Evolutionary conservation across 306 rosid species (phyloP), one percentile per base, ranked within the genome.

Genomic region (Casuarina equisetifolia): DNA sequence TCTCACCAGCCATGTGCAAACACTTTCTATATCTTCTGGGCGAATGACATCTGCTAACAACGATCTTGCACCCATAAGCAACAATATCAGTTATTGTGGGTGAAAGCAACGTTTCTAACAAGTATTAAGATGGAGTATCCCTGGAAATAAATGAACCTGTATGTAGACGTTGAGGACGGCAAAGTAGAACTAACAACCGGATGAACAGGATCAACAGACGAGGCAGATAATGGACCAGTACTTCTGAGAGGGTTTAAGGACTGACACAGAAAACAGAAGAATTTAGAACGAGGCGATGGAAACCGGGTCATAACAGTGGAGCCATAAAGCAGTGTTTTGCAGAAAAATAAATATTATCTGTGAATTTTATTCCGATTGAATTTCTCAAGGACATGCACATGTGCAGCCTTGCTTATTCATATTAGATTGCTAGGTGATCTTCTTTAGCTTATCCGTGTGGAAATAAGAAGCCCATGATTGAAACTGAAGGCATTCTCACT

Each of bases 21-120:
- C 92, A 87, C 90, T 97, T 84, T 88, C 92, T 80, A 91, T 83
- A 87, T 92, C 96, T 67, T 91, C 96, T 64, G 99, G 91, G 79
- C 92, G 97, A 81, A 95, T 91, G 86, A 95, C 86, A 88, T 91
- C 98, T 74, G 98, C 96, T 82, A 95, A 84, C 57, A 91, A 91
- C 84, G 99, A 95, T 88, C 99, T 95, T 84, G 69, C 17, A 35
- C 44, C 44, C 69, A 36, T 62, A 17, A 62, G 69, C 19, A 36
- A 44, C 69, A 62, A 12, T 36, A 35, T 62, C 69, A 62, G 43
- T 36, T 62, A 35, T 36, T 62, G 16, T 2, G 44, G 44, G 13
- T 53, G 53, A 75, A 44, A 43, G 76, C 50, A 78, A 72, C 54
- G 73, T 78, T 63, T 74, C 68, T 86, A 62, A 36, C 44, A 35